Percentiles rank a stretch among this genome's conserved stretches.
Evolutionary conservation across 2,329 filamentous ascomycete genomes (phyloP).

Genomic region (Fusarium sp.): DNA sequence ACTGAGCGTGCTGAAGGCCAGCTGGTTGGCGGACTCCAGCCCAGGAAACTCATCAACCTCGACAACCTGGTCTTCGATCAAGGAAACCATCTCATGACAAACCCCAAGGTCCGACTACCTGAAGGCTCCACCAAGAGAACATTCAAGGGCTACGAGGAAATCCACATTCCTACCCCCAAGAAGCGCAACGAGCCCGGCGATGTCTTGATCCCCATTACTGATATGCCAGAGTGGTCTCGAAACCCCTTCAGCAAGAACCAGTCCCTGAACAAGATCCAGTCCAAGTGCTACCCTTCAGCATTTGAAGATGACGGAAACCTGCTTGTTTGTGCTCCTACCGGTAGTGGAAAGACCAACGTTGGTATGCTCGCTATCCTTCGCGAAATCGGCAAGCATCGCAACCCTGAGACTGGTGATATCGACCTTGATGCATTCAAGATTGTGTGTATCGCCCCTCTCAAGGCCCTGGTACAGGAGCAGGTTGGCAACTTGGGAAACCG

Average conservation of each 20-base stretch:
- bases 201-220: conserved; percentile 82
- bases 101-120: conserved; percentile 91
- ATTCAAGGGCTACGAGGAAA: conserved; percentile 98
- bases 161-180: conserved; percentile 95
- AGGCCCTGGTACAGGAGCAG: conserved; percentile 96
- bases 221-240: conserved; percentile 93
- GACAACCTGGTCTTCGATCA: conserved; percentile 98
- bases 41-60: conserved; percentile 88
- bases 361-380: conserved; percentile 97
- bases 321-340: conserved; percentile 96
- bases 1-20: conserved; percentile 72
- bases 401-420: conserved; percentile 90
- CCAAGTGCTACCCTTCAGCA: conserved; percentile 89
- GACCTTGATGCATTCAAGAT: conserved; percentile 98
- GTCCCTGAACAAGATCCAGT: conserved; percentile 94
- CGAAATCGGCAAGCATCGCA: conserved; percentile 95
- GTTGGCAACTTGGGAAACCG: conserved; percentile 97
- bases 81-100: conserved; percentile 99
- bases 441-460: conserved; percentile 95
- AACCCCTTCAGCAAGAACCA: conserved; percentile 87
- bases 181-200: conserved; percentile 85
- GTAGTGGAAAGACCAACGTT: conserved; percentile 98
- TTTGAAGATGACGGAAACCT: conserved; percentile 97
- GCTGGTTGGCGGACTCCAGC: conserved; percentile 85
- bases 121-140: conserved; percentile 95